Evolutionary conservation across 345 rosid species (phyloP).

Genomic region (Heritiera fomes): DNA sequence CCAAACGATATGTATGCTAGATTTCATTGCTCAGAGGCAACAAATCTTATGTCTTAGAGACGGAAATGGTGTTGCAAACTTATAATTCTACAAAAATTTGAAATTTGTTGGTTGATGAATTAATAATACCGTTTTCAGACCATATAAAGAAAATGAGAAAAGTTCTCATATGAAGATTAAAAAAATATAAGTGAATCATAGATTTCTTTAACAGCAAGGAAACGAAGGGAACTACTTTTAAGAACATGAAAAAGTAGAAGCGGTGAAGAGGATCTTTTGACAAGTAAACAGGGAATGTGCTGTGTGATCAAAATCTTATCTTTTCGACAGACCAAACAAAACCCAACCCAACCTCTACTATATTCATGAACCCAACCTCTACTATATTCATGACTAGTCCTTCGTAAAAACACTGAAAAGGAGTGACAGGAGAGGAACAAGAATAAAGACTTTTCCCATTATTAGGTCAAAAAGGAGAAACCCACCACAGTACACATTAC

Average conservation of each 20-base stretch:
- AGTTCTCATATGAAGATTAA: background rate
- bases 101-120: background rate
- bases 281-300: background rate
- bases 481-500: slow-evolving; percentile 37
- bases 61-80: background rate
- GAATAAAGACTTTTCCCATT: slow-evolving; percentile 41
- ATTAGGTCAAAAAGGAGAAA: slow-evolving; percentile 50
- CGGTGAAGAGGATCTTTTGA: slow-evolving; percentile 10
- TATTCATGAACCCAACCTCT: slow-evolving; percentile 21
- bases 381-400: slow-evolving; percentile 22
- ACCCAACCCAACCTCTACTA: slow-evolving; percentile 13
- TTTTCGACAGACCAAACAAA: slow-evolving; percentile 29
- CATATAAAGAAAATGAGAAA: background rate
- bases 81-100: too few species aligned
- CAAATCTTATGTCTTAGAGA: background rate
- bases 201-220: slow-evolving; percentile 14
- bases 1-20: too few species aligned
- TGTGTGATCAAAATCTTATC: slow-evolving; percentile 22
- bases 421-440: slow-evolving; percentile 33
- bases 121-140: background rate
- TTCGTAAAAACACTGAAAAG: slow-evolving; percentile 24
- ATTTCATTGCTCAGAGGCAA: background rate
- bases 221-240: background rate
- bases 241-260: slow-evolving; percentile 26
- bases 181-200: slow-evolving; percentile 1